Base-by-base conservation (phyloP, 2,329 filamentous ascomycete species). In the Apiospora marii region DNA sequence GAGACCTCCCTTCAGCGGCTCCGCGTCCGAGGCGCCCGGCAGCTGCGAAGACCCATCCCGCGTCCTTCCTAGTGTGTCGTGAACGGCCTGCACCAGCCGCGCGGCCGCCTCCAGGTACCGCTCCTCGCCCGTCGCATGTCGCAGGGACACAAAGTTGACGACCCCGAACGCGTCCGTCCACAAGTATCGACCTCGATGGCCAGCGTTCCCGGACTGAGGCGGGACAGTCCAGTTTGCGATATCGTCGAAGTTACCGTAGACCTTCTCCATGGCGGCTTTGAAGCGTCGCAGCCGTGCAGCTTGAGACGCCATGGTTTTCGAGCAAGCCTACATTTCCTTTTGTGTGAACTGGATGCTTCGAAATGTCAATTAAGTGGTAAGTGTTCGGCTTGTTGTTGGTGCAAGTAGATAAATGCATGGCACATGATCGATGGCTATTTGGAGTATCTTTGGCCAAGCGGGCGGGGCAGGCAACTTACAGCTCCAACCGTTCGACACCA, bases 101-200 rank as follows among this genome's bases (percentile, higher is more conserved):
- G 80, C 79, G 10, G 89, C 89, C 5, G 90, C 80, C 0, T 75
- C 78, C 5, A 91, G 81, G 75, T 89, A 91, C 49, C 78, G 81
- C 13, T 71, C 14, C 7, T 75, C 70, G 14, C 75, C 73, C 0
- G 79, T 82, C 73, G 87, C 83, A 7, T 80, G 80, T 74, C 85
- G 83, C 3, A 91, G 82, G 3, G 89, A 91, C 58, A 91, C 78
- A 74, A 91, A 85, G 77, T 90, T 90, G 73, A 91, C 75, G 10
- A 91, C 86, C 4, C 88, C 89, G 76, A 90, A 90, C 0, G 88
- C 87, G 74, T 91, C 89, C 0, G 87, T 90, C 89, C 88, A 90
- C 30, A 91, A 83, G 76, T 90, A 90, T 22, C 89, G 85, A 27
- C 89, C 89, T n/a, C 82, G 83, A 75, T 90, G 87, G 14, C 88